These are phyloP conservation scores for Fusarium pininemorale DNA, from an alignment of 2,329 filamentous ascomycete genomes.

Conservation along the genomic window DNA sequence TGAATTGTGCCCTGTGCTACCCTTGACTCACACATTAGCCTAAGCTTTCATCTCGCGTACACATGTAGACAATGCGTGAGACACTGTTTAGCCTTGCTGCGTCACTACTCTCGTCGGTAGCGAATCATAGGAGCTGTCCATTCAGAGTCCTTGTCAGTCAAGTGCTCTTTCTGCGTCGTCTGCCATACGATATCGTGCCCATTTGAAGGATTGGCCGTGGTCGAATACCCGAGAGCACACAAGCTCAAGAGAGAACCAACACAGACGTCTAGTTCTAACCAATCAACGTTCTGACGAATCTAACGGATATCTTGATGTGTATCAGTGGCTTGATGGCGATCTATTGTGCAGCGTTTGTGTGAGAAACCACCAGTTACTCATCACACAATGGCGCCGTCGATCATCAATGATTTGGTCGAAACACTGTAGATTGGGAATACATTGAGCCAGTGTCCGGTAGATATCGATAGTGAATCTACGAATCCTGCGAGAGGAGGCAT, in stretches of 20 bases:
- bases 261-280: background rate
- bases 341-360: constrained; percentile 4
- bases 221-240: constrained; percentile 12
- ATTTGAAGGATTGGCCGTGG: background rate
- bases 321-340: constrained; percentile 14
- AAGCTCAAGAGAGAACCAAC: background rate
- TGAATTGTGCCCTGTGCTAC: constrained; percentile 8
- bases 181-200: background rate
- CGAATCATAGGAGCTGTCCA: background rate
- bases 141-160: background rate
- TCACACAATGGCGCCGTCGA: constrained; percentile 16
- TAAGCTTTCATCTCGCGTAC: constrained; percentile 2
- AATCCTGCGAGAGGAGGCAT: background rate
- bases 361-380: constrained; percentile 4
- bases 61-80: background rate
- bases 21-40: background rate
- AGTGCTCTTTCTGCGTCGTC: background rate
- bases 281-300: background rate
- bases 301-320: background rate
- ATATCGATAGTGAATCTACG: background rate
- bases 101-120: background rate
- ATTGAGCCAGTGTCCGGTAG: background rate
- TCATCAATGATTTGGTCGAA: constrained; percentile 3
- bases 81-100: constrained; percentile 13
- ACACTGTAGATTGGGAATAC: background rate